These are phyloP conservation scores for Penicillium frequentans DNA, from an alignment of 2,329 filamentous ascomycete species.

Conservation along the genomic window DNA sequence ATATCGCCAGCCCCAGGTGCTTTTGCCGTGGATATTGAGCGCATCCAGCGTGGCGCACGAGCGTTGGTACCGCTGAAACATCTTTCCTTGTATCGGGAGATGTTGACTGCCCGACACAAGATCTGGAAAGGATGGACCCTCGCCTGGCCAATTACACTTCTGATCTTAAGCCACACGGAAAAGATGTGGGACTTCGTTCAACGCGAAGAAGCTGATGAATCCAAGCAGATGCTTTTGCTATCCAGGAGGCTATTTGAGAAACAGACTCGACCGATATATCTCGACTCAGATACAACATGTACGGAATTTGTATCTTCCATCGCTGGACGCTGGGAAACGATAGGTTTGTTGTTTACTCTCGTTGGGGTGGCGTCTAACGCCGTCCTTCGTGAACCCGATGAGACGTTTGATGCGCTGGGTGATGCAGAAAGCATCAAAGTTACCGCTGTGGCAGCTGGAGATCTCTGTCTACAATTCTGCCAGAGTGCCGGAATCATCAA, in stretches of 20 bases:
- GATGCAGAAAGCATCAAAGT: constrained; percentile 5
- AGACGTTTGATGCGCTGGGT: neutral
- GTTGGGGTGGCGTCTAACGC: constrained; percentile 14
- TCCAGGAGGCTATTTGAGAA: constrained; percentile 24
- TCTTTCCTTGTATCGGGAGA: constrained; percentile 19
- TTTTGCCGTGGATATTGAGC: constrained; percentile 9
- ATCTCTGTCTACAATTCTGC: constrained; percentile 30
- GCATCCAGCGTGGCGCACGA: constrained; percentile 24
- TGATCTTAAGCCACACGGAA: constrained; percentile 18
- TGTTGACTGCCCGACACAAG: constrained; percentile 14
- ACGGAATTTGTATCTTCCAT: constrained; percentile 17
- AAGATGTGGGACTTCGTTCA: constrained; percentile 15
- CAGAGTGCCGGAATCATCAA: constrained; percentile 23
- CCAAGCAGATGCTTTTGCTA: constrained; percentile 8
- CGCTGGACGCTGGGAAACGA: constrained; percentile 24
- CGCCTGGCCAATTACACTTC: constrained; percentile 17
- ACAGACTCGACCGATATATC: constrained; percentile 10
- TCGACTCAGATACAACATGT: constrained; percentile 19
- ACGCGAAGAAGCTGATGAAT: constrained; percentile 7
- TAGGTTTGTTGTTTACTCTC: constrained; percentile 22
- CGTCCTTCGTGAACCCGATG: constrained; percentile 5
- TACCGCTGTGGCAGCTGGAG: constrained; percentile 25
- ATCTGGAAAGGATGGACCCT: constrained; percentile 23
- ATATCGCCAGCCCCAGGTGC: neutral
- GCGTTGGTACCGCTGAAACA: constrained; percentile 20